Percentiles rank a stretch among this genome's conserved stretches.
Evolutionary conservation across 208 protist species (phyloP).

Genomic region (Acanthamoeba lenticulata): DNA sequence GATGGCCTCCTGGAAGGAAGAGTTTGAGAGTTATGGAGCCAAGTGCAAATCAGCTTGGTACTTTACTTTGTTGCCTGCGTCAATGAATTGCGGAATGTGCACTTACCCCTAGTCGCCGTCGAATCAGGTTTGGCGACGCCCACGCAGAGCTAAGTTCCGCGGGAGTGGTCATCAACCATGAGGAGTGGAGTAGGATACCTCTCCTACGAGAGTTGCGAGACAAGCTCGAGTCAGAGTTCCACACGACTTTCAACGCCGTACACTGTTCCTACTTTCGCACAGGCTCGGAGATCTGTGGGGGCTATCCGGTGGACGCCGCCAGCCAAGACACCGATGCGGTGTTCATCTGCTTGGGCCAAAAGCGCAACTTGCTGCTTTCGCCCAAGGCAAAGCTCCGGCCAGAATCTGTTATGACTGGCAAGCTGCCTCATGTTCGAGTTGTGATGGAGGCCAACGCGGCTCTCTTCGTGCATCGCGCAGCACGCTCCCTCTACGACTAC

Average conservation of each 20-base stretch:
- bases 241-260: not conserved
- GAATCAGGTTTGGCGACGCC: conserved; percentile 7
- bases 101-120: not conserved
- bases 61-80: too few species aligned
- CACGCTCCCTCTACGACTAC: conserved; percentile 25
- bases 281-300: not conserved
- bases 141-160: not conserved
- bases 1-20: too few species aligned
- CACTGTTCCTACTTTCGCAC: not conserved
- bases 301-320: not conserved
- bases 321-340: conserved; percentile 32
- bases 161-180: not conserved
- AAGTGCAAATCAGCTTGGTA: too few species aligned
- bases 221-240: not conserved
- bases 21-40: too few species aligned
- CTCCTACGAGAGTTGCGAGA: not conserved
- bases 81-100: not conserved
- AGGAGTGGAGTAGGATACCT: not conserved
- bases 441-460: conserved; percentile 37
- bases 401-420: not conserved
- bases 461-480: not conserved
- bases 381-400: not conserved
- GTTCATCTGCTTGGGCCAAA: conserved; percentile 24
- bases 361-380: conserved; percentile 26
- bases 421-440: conserved; percentile 12